phyloP scores from a whole-genome alignment of 2,329 filamentous ascomycete genomes.

The Aspergillus pseudoviridinutans region DNA sequence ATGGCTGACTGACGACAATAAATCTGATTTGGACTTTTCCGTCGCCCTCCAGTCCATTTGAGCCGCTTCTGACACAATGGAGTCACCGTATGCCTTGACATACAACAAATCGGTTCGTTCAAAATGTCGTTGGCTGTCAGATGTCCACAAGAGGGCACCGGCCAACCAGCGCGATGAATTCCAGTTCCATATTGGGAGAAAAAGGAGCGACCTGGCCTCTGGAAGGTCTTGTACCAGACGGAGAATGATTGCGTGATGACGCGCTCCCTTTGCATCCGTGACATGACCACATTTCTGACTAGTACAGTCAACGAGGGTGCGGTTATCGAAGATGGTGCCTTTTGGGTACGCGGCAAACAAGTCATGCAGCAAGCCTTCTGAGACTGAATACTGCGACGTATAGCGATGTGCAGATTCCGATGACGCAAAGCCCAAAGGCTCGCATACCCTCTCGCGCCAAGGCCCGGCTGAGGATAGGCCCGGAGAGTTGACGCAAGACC shows the following conservation, averaged over 20 bases:
- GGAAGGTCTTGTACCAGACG: constrained; percentile 19
- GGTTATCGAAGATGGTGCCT: constrained; percentile 13
- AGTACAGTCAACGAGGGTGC: neutral
- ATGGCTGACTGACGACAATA: constrained; percentile 51
- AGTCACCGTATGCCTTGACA: constrained; percentile 32
- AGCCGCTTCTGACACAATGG: constrained; percentile 32
- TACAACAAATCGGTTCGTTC: constrained; percentile 29
- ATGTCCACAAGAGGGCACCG: constrained; percentile 27
- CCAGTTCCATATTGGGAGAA: constrained; percentile 34
- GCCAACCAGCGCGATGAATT: constrained; percentile 32
- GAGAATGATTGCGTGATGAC: constrained; percentile 4
- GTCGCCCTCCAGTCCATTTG: constrained; percentile 29
- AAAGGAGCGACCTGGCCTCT: constrained; percentile 23
- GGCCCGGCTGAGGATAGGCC: constrained; percentile 5
- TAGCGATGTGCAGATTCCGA: constrained; percentile 1
- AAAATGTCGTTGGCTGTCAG: constrained; percentile 16
- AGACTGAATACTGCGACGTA: neutral
- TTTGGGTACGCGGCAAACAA: constrained; percentile 13
- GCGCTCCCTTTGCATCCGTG: neutral
- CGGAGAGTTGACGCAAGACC: constrained; percentile 2
- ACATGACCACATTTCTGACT: neutral
- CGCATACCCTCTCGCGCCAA: constrained; percentile 14
- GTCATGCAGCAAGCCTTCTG: constrained; percentile 14
- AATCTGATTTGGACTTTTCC: constrained; percentile 49
- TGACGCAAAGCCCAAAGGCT: constrained; percentile 7